phyloP scores from a whole-genome alignment of 495 filamentous ascomycete species.

The Aspergillus funiculosus region DNA sequence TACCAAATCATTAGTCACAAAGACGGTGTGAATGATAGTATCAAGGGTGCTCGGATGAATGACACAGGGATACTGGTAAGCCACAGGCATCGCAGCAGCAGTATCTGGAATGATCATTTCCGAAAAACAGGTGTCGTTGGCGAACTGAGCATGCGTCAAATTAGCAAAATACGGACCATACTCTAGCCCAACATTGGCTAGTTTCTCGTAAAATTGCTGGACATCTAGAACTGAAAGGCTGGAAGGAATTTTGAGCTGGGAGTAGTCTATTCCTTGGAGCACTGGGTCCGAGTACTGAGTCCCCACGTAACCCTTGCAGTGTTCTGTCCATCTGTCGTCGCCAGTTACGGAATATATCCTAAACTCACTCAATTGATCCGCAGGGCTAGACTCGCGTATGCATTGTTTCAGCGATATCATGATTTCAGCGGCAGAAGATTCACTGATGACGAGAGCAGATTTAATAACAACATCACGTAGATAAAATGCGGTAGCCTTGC shows the following conservation, averaged over 20 bases:
- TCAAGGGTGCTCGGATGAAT: constrained; percentile 45
- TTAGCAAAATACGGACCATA: constrained; percentile 36
- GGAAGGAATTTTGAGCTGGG: neutral
- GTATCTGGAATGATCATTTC: constrained; percentile 41
- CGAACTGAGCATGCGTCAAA: constrained; percentile 19
- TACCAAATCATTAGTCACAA: constrained; percentile 14
- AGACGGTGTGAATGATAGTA: constrained; percentile 36
- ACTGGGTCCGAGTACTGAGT: neutral
- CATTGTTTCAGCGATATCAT: constrained; percentile 16
- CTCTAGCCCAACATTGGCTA: constrained; percentile 27
- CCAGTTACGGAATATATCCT: constrained; percentile 29
- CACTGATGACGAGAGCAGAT: constrained; percentile 31
- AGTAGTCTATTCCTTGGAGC: neutral
- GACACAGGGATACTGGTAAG: constrained; percentile 35
- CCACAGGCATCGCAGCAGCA: constrained; percentile 40
- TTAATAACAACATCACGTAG: constrained; percentile 38
- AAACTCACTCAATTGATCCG: constrained; percentile 26
- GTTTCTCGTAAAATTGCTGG: constrained; percentile 25
- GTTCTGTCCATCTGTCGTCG: constrained; percentile 33
- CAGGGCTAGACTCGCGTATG: neutral
- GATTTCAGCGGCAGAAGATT: constrained; percentile 19
- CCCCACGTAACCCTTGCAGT: constrained; percentile 30
- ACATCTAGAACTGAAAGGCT: constrained; percentile 9
- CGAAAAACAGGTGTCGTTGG: constrained; percentile 20
- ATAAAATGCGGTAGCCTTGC: neutral